Base-by-base conservation (phyloP, 2,329 filamentous ascomycete genomes). In the Fusarium cyanostomum region DNA sequence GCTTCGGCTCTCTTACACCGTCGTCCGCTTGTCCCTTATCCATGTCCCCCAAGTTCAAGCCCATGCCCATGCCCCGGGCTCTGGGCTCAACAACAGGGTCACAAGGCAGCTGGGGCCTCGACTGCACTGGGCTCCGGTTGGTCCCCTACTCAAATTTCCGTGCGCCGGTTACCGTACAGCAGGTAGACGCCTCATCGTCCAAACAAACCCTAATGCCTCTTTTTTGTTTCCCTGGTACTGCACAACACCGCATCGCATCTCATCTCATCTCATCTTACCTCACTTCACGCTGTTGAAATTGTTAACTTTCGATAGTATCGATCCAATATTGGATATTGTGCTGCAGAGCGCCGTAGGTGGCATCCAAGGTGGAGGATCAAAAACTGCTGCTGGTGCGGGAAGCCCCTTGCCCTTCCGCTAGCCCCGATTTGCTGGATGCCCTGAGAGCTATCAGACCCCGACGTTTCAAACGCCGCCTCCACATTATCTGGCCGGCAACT, bases 401-500 rank as follows among this genome's bases (percentile, higher is more conserved):
- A 48, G 41, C 28, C 57, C 56, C 56, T 53, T 56, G 51, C 21
- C 6, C 56, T 49, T 51, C 46, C 48, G 34, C 58, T 66, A 54
- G 64, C 62, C 58, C 48, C 58, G 52, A 63, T 59, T 56, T 58
- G 66, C 33, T 56, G 52, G 45, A 52, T 53, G 58, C 52, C 53
- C 45, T 61, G 48, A 66, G 27, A 56, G 59, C 64, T 31, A 56
- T 52, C 51, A 55, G 58, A 61, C 61, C 67, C 55, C 55, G 56
- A 67, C 64, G 68, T 71, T 71, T 71, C 57, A 54, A 62, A 64
- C 64, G 55, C 45, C 50, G 56, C 67, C 68, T 71, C 66, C 68
- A 68, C 68, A 67, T 67, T 55, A 31, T 39, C 52, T 42, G 52
- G 56, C 66, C 59, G 63, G 44, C 62, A 62, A 34, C 52, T 56